These are phyloP conservation scores for Rhinocladiella similis DNA, from an alignment of 2,329 filamentous ascomycete species.

Conservation along the genomic window DNA sequence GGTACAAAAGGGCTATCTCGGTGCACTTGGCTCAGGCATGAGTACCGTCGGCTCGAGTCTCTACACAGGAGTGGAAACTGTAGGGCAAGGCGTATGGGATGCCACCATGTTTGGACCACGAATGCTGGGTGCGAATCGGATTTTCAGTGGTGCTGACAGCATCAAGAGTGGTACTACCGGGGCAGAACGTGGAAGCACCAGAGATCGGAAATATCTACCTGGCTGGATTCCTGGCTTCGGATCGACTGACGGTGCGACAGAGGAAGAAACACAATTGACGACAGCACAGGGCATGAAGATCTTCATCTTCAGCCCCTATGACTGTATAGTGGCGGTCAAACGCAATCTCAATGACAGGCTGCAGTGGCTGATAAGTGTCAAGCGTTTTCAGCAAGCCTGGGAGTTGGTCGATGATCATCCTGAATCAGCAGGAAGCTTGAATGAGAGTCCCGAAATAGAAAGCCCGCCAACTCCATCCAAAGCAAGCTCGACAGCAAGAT, in stretches of 20 bases:
- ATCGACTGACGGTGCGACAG: constrained; percentile 38
- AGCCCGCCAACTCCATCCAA: constrained; percentile 43
- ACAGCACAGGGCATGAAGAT: constrained; percentile 69
- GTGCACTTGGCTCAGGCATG: constrained; percentile 62
- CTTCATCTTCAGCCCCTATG: constrained; percentile 94
- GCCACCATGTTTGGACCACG: constrained; percentile 83
- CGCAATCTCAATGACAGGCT: constrained; percentile 84
- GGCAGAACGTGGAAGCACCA: constrained; percentile 46
- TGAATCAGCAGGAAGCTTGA: constrained; percentile 56
- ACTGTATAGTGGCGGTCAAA: constrained; percentile 90
- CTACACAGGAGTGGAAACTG: constrained; percentile 42
- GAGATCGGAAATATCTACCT: constrained; percentile 55
- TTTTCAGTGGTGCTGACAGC: constrained; percentile 81
- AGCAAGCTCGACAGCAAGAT: constrained; percentile 26
- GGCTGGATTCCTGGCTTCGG: constrained; percentile 50
- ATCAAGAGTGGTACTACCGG: constrained; percentile 58
- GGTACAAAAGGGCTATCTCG: constrained; percentile 71
- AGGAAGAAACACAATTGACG: constrained; percentile 50
- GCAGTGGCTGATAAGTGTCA: constrained; percentile 78
- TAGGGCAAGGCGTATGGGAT: constrained; percentile 82
- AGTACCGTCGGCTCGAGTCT: constrained; percentile 27
- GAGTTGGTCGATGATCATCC: constrained; percentile 85
- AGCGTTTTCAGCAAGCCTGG: constrained; percentile 84
- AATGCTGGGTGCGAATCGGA: constrained; percentile 45
- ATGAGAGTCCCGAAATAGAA: constrained; percentile 38